Evolutionary conservation across 352 stramenopile genomes (phyloP).

Genomic region (Globisporangium paddicum): DNA sequence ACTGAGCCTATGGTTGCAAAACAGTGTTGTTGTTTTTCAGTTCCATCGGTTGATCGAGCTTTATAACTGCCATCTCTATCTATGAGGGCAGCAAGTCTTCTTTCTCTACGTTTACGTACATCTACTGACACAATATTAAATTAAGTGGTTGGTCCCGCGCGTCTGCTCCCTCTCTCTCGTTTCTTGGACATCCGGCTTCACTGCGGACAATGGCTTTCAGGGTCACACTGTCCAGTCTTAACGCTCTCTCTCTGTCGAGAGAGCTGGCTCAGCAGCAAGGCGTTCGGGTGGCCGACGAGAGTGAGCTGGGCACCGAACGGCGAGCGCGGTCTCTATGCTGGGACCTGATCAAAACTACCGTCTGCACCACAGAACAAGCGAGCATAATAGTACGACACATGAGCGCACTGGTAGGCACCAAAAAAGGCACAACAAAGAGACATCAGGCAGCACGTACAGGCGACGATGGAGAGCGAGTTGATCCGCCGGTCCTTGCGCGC

Average conservation of each 20-base stretch:
- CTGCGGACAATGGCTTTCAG: too few species aligned
- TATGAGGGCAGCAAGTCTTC: too few species aligned
- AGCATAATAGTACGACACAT: neutral
- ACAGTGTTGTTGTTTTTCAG: too few species aligned
- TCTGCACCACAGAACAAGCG: slow-evolving; percentile 6
- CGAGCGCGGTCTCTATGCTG: slow-evolving; percentile 1
- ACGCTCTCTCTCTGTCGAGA: too few species aligned
- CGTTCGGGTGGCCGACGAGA: neutral
- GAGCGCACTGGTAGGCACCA: neutral
- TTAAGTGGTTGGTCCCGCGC: neutral
- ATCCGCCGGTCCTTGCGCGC: slow-evolving; percentile 28
- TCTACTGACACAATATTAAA: neutral
- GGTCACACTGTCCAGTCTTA: too few species aligned
- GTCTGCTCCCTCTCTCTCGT: neutral
- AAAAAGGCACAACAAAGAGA: neutral
- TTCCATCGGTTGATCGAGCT: too few species aligned
- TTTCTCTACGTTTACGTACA: too few species aligned
- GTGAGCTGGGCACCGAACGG: neutral
- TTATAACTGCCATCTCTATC: too few species aligned
- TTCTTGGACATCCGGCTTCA: too few species aligned
- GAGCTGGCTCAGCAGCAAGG: too few species aligned
- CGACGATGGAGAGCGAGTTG: slow-evolving; percentile 35
- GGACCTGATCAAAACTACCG: slow-evolving; percentile 15
- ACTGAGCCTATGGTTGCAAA: too few species aligned
- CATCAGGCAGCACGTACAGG: slow-evolving; percentile 34